Evolutionary conservation across 1,284 basidiomycete genomes (phyloP), one percentile per base, ranked within the genome.

Genomic region (Leccinum griseonigrum): DNA sequence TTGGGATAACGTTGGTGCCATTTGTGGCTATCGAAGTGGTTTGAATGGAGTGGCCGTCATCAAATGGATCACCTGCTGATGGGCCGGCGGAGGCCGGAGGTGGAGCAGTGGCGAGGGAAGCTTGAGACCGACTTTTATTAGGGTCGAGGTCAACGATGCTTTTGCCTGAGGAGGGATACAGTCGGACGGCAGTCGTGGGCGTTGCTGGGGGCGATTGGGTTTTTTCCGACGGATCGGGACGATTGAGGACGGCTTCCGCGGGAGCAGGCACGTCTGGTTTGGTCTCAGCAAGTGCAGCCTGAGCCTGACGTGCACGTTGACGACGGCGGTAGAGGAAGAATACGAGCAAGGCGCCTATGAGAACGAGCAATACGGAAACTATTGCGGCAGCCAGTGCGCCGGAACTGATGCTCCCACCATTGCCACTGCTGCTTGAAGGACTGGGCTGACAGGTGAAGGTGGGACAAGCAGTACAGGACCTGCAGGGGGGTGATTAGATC

Each of bases 1-100:
- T 93, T 62, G 91, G 91, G 60, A 93, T 93, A 66, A 91, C 91
- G 69, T 93, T 92, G 14, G 91, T 90, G 46, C 83, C 83, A 71
- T 89, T 87, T 11, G 89, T 88, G 58, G 84, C 82, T 22, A 86
- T 85, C 16, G 83, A 84, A 1, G 80, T 79, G 16, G 91, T 92
- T 74, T 90, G 88, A 62, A 92, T 92, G 22, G 90, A 91, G 60
- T 88, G 83, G 36, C 73, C 77, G 71, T 92, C 90, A 46, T 84
- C 83, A 74, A 92, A 92, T n/a, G 90, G 90, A 77, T 92, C 90
- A 56, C 76, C 79, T 32, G 74, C 72, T 40, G 74, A 66, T 34
- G 56, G 61, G 53, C 56, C 57, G 36, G 57, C 56, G 40, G 72
- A 68, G 56, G 60, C 36, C 38, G 8, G 61, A 72, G 62, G 59